phyloP scores from a whole-genome alignment of 2,329 filamentous ascomycete species.

The Aspergillus amoenus region DNA sequence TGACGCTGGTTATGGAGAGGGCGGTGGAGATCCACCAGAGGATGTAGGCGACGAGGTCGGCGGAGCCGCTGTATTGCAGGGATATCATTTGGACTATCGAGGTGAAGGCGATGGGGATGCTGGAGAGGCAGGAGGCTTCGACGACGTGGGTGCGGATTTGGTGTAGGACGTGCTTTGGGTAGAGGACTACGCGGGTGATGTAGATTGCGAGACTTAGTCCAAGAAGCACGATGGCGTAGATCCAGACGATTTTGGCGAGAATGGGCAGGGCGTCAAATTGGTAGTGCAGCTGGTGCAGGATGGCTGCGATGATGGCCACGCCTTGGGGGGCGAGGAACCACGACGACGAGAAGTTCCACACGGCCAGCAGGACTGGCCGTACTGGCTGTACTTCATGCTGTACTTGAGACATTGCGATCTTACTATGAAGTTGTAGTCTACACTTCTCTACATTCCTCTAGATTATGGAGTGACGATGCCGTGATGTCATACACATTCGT shows the following conservation, averaged over 20 bases:
- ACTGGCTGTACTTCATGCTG: neutral
- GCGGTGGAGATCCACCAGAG: slow-evolving; percentile 44
- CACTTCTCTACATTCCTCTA: no score
- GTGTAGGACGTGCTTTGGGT: slow-evolving; percentile 29
- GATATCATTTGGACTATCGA: slow-evolving; percentile 52
- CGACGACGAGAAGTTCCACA: slow-evolving; percentile 36
- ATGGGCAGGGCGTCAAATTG: slow-evolving; percentile 40
- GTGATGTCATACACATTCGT: neutral
- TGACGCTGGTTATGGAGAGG: slow-evolving; percentile 32
- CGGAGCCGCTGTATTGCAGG: slow-evolving; percentile 28
- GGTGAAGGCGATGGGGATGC: slow-evolving; percentile 38
- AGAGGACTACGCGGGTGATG: slow-evolving; percentile 31
- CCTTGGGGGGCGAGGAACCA: slow-evolving; percentile 44
- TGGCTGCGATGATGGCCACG: slow-evolving; percentile 36
- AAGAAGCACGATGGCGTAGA: slow-evolving; percentile 38
- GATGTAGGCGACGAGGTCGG: slow-evolving; percentile 32
- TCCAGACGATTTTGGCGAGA: slow-evolving; percentile 41
- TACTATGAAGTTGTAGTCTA: no score
- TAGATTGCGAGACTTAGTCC: slow-evolving; percentile 30
- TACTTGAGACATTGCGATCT: no score
- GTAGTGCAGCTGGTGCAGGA: slow-evolving; percentile 41
- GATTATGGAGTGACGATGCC: no score
- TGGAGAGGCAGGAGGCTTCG: slow-evolving; percentile 41
- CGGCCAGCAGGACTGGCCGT: slow-evolving; percentile 14
- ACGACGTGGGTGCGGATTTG: slow-evolving; percentile 31